Evolutionary conservation across 805 yeast species (phyloP).

Genomic region (Cyberlindnera lachancei): DNA sequence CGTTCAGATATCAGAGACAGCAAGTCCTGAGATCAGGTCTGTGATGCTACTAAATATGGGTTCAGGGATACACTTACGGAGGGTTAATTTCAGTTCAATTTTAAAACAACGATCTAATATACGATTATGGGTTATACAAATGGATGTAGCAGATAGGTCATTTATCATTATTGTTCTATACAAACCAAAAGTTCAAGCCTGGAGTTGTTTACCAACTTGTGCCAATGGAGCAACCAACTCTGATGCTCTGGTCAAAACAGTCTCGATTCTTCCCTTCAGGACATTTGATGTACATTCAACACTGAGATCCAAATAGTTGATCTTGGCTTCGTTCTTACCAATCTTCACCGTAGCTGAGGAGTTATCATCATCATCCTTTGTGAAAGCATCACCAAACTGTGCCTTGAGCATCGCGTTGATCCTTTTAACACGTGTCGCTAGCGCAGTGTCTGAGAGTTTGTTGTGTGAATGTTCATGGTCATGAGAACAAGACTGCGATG

Average conservation of each 20-base stretch:
- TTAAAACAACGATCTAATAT: no score
- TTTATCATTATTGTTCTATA: no score
- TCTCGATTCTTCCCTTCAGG: constrained; percentile 73
- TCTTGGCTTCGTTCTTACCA: constrained; percentile 67
- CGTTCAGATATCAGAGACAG: constrained; percentile 81
- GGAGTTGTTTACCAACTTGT: constrained; percentile 22
- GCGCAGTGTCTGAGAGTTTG: constrained; percentile 27
- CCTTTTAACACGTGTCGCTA: constrained; percentile 38
- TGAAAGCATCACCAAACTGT: constrained; percentile 81
- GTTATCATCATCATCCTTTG: constrained; percentile 31
- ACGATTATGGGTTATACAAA: no score
- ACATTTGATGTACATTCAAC: constrained; percentile 73
- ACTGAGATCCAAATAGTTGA: constrained; percentile 55
- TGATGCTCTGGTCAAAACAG: constrained; percentile 69
- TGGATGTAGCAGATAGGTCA: no score
- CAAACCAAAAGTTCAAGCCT: no score
- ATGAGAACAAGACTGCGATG: constrained; percentile 54
- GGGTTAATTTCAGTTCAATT: no score
- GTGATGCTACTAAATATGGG: no score
- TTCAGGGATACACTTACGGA: no score
- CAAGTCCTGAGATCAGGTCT: constrained; percentile 51
- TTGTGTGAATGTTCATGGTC: constrained; percentile 18
- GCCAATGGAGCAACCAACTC: constrained; percentile 81
- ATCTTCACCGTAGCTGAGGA: constrained; percentile 55
- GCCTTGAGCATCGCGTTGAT: constrained; percentile 60